Evolutionary conservation across 768 basidiomycete genomes (phyloP).

Genomic region (Postia placenta): DNA sequence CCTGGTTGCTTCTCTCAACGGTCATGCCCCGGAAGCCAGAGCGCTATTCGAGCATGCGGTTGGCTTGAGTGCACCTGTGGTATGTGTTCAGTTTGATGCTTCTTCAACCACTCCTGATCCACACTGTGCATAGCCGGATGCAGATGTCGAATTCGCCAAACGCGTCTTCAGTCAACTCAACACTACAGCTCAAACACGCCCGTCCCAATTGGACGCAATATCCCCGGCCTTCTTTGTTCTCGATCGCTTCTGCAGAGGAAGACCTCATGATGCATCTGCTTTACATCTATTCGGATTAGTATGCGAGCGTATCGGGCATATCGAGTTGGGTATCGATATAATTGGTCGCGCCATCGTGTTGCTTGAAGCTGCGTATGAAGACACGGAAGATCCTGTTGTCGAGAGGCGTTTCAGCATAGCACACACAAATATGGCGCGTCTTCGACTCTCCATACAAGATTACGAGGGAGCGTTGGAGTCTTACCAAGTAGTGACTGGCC

Average conservation of each 20-base stretch:
- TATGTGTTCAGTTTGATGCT: conserved; percentile 28
- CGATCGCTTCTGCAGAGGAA: conserved; percentile 63
- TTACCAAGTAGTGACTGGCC: conserved; percentile 65
- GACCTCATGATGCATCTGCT: conserved; percentile 65
- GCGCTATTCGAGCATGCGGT: conserved; percentile 72
- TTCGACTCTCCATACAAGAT: conserved; percentile 56
- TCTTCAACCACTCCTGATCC: neutral
- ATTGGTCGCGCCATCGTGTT: conserved; percentile 59
- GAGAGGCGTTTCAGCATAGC: conserved; percentile 80
- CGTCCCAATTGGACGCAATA: conserved; percentile 38
- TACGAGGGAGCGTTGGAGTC: conserved; percentile 59
- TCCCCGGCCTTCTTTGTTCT: conserved; percentile 79
- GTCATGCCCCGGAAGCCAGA: conserved; percentile 54
- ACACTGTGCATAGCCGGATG: conserved; percentile 52
- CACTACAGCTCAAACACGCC: conserved; percentile 8
- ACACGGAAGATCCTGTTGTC: conserved; percentile 69
- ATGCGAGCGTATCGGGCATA: conserved; percentile 76
- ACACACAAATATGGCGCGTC: conserved; percentile 73
- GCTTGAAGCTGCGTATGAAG: conserved; percentile 86
- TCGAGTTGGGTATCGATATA: conserved; percentile 50
- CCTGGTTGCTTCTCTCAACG: conserved; percentile 55
- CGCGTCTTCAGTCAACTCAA: conserved; percentile 44
- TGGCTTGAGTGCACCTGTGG: conserved; percentile 49
- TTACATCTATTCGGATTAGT: conserved; percentile 81
- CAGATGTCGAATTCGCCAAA: conserved; percentile 71